Base-by-base conservation (phyloP, 1,284 basidiomycete species). In the Paramarasmius palmivorus region DNA sequence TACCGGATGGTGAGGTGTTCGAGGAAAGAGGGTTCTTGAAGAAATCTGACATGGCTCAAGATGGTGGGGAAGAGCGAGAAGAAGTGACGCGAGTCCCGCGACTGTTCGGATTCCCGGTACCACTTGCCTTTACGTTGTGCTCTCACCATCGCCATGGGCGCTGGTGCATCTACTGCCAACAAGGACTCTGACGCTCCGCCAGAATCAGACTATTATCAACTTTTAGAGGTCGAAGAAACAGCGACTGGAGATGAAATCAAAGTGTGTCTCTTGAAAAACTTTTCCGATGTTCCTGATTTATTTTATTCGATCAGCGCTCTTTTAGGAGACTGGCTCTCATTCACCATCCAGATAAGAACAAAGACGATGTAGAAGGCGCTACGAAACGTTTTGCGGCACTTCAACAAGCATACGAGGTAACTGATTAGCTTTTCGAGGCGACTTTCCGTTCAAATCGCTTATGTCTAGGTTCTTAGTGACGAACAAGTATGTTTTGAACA, bases 401-500 rank as follows among this genome's bases (percentile, higher is more conserved):
- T 14, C 95, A 98, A 64, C 92, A 95, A 62, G 96, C 96, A 0
- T 98, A 98, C 66, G 96, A 98, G 80, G 95, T 88, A 55, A 55
- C 66, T 59, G 38, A 36, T 38, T 25, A 10, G 36, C 37, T 40
- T 54, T 56, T 40, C 7, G 22, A 36, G 35, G 32, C 35, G 37
- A 52, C 29, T 36, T 35, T 45, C 29, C 44, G 38, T 44, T 39
- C 19, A 41, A 60, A 53, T 49, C 45, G 42, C 44, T 23, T n/a
- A 50, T 35, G 25, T 32, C 6, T 53, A 93, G 90, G 84, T 94
- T 52, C 77, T 95, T 36, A 93, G 90, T 62, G 95, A 97, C 67
- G 92, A 95, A 52, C 93, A 96, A 79, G 94, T 93, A 71, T 71
- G 82, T 49, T 40, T 36, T 40, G 19, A 32, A 40, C 17, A 7